A percentile compares a stretch with the other conserved stretches of the same genome.
Conservation (phyloP, 495 filamentous ascomycete species). For the Hamigera avellanea region DNA sequence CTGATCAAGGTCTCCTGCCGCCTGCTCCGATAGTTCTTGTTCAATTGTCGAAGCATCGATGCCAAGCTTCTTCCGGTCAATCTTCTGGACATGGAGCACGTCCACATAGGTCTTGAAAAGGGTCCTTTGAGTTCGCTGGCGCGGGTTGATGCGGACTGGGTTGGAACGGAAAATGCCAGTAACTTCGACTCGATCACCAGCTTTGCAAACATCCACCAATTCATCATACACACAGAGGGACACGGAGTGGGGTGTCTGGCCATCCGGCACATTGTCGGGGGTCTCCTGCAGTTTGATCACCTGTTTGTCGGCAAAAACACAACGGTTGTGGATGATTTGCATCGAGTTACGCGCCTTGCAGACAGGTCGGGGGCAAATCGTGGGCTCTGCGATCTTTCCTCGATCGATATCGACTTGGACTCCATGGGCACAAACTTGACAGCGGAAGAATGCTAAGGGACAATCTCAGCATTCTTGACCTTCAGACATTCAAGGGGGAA, state of each 20-base stretch:
- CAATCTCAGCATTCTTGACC: background rate
- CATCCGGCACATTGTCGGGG: slow-evolving; percentile 84
- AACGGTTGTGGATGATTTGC: slow-evolving; percentile 97
- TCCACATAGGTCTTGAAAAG: slow-evolving; percentile 98
- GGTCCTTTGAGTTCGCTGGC: slow-evolving; percentile 82
- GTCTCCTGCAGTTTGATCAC: slow-evolving; percentile 99
- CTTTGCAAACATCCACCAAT: slow-evolving; percentile 93
- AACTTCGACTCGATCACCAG: slow-evolving; percentile 90
- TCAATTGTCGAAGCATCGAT: slow-evolving; percentile 85
- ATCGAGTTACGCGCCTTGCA: slow-evolving; percentile 87
- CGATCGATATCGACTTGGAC: slow-evolving; percentile 85
- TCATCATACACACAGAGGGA: slow-evolving; percentile 95
- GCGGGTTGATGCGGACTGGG: slow-evolving; percentile 89
- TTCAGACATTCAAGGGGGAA: background rate
- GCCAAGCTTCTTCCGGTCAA: slow-evolving; percentile 86
- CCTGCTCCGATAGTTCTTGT: slow-evolving; percentile 66
- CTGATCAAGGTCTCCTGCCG: slow-evolving; percentile 65
- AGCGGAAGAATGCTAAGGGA: slow-evolving; percentile 73
- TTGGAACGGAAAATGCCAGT: slow-evolving; percentile 95
- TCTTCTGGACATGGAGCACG: slow-evolving; percentile 89
- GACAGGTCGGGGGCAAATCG: slow-evolving; percentile 71
- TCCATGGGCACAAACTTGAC: slow-evolving; percentile 82
- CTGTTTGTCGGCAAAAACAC: slow-evolving; percentile 90
- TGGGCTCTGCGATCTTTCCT: slow-evolving; percentile 92
- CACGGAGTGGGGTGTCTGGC: slow-evolving; percentile 94